phyloP scores from a whole-genome alignment of 176 grass and related monocot genomes.

The Rhynchospora pubera region DNA sequence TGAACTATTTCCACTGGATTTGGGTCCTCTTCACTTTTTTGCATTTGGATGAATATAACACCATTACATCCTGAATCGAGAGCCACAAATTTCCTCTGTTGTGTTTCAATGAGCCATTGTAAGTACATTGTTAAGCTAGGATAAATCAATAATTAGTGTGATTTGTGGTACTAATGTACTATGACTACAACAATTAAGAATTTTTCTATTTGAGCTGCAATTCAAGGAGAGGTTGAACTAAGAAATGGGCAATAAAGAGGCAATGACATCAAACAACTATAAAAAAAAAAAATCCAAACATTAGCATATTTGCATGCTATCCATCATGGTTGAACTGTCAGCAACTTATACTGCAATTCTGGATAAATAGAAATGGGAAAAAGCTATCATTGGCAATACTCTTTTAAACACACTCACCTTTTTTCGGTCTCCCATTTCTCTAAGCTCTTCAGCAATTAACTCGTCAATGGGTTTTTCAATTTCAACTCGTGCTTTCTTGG shows the following conservation, averaged over 20 bases:
- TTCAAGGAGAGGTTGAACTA: neutral
- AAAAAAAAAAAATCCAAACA: neutral
- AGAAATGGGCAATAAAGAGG: neutral
- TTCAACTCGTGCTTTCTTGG: constrained; percentile 64
- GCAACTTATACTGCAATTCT: neutral
- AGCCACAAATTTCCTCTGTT: constrained; percentile 81
- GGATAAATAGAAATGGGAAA: neutral
- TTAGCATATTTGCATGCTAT: neutral
- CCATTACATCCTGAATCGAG: constrained; percentile 88
- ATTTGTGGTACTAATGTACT: constrained; percentile 1
- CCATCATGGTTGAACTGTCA: neutral
- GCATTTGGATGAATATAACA: constrained; percentile 90
- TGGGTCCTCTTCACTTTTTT: constrained; percentile 55
- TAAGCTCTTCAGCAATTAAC: constrained; percentile 83
- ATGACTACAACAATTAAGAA: neutral
- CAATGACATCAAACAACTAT: neutral
- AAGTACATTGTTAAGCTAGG: neutral
- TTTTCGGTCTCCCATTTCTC: constrained; percentile 65
- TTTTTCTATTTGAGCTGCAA: neutral
- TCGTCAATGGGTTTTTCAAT: constrained; percentile 81
- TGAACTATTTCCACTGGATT: constrained; percentile 79
- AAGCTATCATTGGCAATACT: neutral
- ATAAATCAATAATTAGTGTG: neutral
- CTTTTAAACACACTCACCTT: constrained; percentile 54
- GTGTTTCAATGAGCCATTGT: neutral